Evolutionary conservation across 1,139 yeast species (phyloP).

Genomic region (Tardiomyces depauwii): DNA sequence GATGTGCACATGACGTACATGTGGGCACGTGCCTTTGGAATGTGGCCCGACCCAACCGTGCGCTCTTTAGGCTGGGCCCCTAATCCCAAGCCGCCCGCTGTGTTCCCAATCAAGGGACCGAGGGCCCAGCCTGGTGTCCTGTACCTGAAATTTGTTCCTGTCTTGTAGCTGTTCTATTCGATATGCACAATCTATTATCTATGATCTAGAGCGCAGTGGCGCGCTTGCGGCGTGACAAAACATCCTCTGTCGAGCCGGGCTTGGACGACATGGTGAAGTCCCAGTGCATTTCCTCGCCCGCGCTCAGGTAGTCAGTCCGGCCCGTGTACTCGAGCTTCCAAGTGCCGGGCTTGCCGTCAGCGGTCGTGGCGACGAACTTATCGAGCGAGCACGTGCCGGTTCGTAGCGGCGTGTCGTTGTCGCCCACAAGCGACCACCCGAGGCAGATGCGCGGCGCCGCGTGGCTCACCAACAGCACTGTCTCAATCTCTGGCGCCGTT

Average conservation of each 20-base stretch:
- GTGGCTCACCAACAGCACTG: conserved; percentile 58
- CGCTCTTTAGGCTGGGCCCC: too few relatives aligned
- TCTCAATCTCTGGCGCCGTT: conserved; percentile 31
- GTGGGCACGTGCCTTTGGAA: neutral
- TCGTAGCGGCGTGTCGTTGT: conserved; percentile 34
- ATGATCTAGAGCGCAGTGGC: neutral
- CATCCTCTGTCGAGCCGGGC: neutral
- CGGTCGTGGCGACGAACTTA: conserved; percentile 30
- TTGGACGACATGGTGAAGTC: conserved; percentile 39
- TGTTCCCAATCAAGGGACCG: too few relatives aligned
- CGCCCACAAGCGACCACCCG: conserved; percentile 55
- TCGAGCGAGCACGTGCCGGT: conserved; percentile 44
- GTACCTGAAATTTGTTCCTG: too few relatives aligned
- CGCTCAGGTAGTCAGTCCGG: conserved; percentile 47
- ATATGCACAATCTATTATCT: too few relatives aligned
- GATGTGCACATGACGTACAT: neutral
- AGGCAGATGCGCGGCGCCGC: conserved; percentile 78
- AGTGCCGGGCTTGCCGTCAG: conserved; percentile 28
- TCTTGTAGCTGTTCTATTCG: too few relatives aligned
- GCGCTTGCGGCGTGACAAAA: neutral
- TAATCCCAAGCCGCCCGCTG: too few relatives aligned
- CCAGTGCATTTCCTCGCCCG: conserved; percentile 94
- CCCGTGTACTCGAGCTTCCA: conserved; percentile 62
- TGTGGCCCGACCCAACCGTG: too few relatives aligned
- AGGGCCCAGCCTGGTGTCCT: too few relatives aligned